Conservation (phyloP, 768 basidiomycete species). For the Tricholoma furcatifolium region DNA sequence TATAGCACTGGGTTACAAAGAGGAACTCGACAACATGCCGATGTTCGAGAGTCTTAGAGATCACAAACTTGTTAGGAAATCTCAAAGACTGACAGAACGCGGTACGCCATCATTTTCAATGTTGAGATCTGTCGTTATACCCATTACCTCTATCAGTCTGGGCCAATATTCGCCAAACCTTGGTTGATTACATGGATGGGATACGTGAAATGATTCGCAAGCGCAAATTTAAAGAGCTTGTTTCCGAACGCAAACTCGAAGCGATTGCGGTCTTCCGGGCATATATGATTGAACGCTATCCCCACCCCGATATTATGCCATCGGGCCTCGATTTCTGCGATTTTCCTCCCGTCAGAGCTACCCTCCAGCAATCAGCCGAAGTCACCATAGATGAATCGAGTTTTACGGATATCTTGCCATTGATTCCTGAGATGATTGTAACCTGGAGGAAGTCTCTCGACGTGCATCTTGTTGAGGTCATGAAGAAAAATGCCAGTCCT, state of each 20-base stretch:
- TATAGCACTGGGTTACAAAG: slow-evolving; percentile 46
- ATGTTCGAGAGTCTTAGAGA: no score
- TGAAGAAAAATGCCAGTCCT: no score
- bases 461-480: slow-evolving; percentile 18
- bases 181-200: slow-evolving; percentile 46
- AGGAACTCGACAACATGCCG: slow-evolving; percentile 44
- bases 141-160: slow-evolving; percentile 36
- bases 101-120: no score
- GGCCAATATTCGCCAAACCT: slow-evolving; percentile 43
- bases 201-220: slow-evolving; percentile 48
- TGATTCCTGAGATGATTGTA: slow-evolving; percentile 36
- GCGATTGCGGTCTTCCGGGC: slow-evolving; percentile 40
- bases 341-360: slow-evolving; percentile 36
- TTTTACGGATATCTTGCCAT: slow-evolving; percentile 35
- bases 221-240: slow-evolving; percentile 34
- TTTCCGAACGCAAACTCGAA: slow-evolving; percentile 37
- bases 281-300: slow-evolving; percentile 42
- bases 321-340: slow-evolving; percentile 45
- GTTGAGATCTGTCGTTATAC: neutral
- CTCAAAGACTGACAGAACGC: slow-evolving; percentile 47
- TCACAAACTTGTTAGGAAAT: no score
- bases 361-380: slow-evolving; percentile 39
- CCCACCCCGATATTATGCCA: slow-evolving; percentile 43
- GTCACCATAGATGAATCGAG: slow-evolving; percentile 35
- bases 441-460: slow-evolving; percentile 39